Conservation (phyloP, 345 rosid species). For the Salix brachista region DNA sequence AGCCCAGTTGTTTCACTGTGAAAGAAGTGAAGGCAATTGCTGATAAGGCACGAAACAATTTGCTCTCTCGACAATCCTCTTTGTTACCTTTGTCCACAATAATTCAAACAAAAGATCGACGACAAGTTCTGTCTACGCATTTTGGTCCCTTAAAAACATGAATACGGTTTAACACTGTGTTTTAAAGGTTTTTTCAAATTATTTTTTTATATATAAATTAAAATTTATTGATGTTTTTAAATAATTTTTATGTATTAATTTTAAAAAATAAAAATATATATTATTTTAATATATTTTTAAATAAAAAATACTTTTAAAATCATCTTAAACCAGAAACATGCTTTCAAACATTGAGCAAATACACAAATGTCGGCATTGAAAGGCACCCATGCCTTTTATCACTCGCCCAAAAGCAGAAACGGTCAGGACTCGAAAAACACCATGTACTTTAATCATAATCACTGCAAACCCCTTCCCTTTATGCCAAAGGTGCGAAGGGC, state of each 20-base stretch:
- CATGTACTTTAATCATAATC: slow-evolving; percentile 17
- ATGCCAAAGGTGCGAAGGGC: slow-evolving; percentile 24
- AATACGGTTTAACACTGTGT: no score
- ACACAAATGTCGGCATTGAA: neutral
- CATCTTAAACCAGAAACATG: neutral
- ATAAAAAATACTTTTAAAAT: no score
- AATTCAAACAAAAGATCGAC: neutral
- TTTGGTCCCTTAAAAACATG: neutral
- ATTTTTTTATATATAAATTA: no score
- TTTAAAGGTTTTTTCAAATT: no score
- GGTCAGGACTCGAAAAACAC: slow-evolving; percentile 8
- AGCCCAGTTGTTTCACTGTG: neutral
- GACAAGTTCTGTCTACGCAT: neutral
- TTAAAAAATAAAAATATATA: no score
- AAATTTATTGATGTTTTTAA: no score
- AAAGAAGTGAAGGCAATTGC: neutral
- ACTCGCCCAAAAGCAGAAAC: slow-evolving; percentile 8
- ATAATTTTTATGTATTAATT: no score
- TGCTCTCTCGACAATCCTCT: neutral
- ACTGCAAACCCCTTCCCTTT: slow-evolving; percentile 22
- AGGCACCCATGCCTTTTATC: slow-evolving; percentile 23
- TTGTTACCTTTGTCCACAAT: neutral
- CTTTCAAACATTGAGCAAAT: neutral
- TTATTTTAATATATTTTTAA: no score
- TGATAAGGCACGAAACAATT: neutral